phyloP scores from a whole-genome alignment of 176 grass and related monocot genomes.

The Poa annua region DNA sequence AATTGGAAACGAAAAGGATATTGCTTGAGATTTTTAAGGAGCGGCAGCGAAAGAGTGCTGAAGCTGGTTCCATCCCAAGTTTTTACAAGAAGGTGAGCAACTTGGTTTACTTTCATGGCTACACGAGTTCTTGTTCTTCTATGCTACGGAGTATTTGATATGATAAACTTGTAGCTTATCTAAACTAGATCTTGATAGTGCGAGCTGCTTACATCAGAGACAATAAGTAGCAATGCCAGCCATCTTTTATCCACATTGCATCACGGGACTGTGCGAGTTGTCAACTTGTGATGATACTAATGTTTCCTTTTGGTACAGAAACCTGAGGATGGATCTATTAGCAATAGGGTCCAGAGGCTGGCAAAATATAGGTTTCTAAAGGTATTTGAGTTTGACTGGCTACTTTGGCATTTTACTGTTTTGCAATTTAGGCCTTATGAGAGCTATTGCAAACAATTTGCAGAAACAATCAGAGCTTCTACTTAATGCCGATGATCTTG shows the following conservation, averaged over 20 bases:
- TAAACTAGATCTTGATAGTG: not conserved
- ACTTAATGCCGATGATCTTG: slow-evolving; percentile 97
- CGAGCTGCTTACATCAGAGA: not conserved
- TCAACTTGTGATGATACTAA: slow-evolving; percentile 13
- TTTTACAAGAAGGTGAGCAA: slow-evolving; percentile 92
- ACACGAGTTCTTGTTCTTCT: not conserved
- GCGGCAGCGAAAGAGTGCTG: slow-evolving; percentile 80
- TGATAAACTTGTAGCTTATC: not conserved
- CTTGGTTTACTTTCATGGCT: slow-evolving; percentile 7
- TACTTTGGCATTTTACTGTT: not conserved
- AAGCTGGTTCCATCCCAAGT: slow-evolving; percentile 97
- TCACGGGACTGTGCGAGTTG: not conserved
- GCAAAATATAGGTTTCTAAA: slow-evolving; percentile 97
- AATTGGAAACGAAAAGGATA: slow-evolving; percentile 98
- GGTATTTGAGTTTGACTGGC: slow-evolving; percentile 51
- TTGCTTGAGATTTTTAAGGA: slow-evolving; percentile 99
- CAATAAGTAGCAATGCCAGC: not conserved
- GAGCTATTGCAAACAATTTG: slow-evolving; percentile 40
- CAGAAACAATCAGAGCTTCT: slow-evolving; percentile 99
- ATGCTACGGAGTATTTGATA: not conserved
- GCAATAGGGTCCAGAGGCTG: slow-evolving; percentile 93
- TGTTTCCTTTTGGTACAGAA: slow-evolving; percentile 57
- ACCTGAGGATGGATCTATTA: slow-evolving; percentile 98
- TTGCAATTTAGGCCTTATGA: slow-evolving; percentile 22
- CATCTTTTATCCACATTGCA: not conserved